Percentiles rank a stretch among this genome's conserved stretches.
These are phyloP conservation scores for Alloascoidea africana DNA, from an alignment of 805 yeast genomes.

Conservation along the genomic window DNA sequence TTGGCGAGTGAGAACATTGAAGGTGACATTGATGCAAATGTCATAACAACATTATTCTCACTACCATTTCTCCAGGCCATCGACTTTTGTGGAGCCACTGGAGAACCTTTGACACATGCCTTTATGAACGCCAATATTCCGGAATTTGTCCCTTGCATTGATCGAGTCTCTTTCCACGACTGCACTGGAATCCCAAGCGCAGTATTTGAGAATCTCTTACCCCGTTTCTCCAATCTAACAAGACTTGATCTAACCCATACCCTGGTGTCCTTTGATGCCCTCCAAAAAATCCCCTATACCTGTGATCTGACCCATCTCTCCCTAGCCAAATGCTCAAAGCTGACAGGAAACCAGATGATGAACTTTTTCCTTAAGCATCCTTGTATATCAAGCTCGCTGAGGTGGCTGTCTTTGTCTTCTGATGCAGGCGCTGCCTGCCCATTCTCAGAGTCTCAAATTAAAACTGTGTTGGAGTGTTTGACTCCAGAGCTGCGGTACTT, in stretches of 20 bases:
- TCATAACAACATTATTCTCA: constrained; percentile 40
- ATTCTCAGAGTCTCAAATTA: constrained; percentile 31
- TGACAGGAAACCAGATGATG: constrained; percentile 58
- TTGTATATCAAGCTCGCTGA: constrained; percentile 30
- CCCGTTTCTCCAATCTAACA: constrained; percentile 37
- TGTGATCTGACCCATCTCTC: constrained; percentile 64
- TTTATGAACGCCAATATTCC: constrained; percentile 24
- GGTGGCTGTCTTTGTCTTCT: constrained; percentile 54
- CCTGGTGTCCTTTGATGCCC: constrained; percentile 47
- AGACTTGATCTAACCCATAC: constrained; percentile 76
- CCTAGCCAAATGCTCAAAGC: constrained; percentile 43
- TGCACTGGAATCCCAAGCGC: constrained; percentile 61
- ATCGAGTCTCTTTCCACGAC: constrained; percentile 67
- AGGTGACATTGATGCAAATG: constrained; percentile 54
- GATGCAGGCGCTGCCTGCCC: constrained; percentile 50
- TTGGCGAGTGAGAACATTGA: constrained; percentile 77
- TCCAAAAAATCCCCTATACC: constrained; percentile 37
- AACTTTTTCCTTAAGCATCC: constrained; percentile 63
- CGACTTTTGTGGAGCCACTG: constrained; percentile 84
- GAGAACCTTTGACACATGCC: constrained; percentile 41
- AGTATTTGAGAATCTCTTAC: constrained; percentile 41
- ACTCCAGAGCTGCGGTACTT: constrained; percentile 28
- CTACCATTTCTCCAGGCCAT: constrained; percentile 45
- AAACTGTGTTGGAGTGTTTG: constrained; percentile 27
- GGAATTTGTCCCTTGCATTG: constrained; percentile 13